Evolutionary conservation across 2,329 filamentous ascomycete genomes (phyloP).

Genomic region (Ophiocordyceps camponoti-rufipedis): DNA sequence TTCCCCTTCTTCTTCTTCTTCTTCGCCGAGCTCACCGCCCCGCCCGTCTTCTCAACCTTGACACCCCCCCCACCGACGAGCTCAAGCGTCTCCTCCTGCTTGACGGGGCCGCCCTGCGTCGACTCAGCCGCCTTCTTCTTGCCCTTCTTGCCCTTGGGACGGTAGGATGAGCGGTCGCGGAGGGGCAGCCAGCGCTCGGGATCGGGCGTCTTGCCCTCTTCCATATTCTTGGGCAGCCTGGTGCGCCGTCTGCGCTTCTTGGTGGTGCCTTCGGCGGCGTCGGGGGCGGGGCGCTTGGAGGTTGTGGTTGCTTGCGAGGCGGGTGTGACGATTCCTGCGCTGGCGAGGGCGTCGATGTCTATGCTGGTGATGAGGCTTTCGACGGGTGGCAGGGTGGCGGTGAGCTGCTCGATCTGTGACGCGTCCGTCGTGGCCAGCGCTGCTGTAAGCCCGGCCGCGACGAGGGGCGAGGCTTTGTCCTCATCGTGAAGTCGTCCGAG

Average conservation of each 20-base stretch:
- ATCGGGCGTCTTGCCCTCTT: conserved; percentile 64
- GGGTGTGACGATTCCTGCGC: conserved; percentile 39
- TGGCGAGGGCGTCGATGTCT: conserved; percentile 43
- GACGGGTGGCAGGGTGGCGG: conserved; percentile 40
- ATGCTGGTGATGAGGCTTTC: conserved; percentile 41
- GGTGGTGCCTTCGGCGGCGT: conserved; percentile 21
- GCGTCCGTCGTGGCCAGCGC: conserved; percentile 49
- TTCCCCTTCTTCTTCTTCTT: conserved; percentile 36
- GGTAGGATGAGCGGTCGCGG: conserved; percentile 72
- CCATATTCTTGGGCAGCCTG: conserved; percentile 54
- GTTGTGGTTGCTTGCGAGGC: conserved; percentile 14
- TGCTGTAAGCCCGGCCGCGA: conserved; percentile 72
- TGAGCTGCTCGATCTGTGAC: conserved; percentile 32
- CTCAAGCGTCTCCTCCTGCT: conserved; percentile 50
- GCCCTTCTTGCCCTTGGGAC: conserved; percentile 81
- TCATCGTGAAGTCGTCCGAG: conserved; percentile 51
- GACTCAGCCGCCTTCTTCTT: conserved; percentile 63
- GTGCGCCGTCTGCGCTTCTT: conserved; percentile 38
- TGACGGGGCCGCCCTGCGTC: conserved; percentile 72
- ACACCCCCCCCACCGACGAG: conserved; percentile 46
- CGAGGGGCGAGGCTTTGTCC: conserved; percentile 48
- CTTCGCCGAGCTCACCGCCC: conserved; percentile 18
- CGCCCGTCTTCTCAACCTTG: conserved; percentile 41
- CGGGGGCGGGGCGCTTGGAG: conserved; percentile 30
- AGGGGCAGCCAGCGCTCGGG: conserved; percentile 87